Evolutionary conservation across 352 stramenopile genomes (phyloP), one percentile per base, ranked within the genome.

Genomic region (Globisporangium iwayamae): DNA sequence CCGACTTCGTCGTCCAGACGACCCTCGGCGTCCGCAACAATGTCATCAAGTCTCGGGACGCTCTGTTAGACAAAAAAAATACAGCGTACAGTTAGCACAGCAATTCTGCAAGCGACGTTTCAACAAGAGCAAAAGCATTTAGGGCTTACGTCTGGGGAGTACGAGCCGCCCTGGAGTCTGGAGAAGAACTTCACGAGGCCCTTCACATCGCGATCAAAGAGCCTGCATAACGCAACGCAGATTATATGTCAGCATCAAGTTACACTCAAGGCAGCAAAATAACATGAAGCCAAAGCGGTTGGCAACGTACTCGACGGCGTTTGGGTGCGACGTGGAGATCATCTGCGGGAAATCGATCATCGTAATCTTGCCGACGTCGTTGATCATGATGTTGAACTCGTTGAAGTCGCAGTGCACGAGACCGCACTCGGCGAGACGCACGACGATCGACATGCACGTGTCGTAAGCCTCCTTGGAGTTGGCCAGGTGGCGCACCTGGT

Each of bases 291-390:
- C 8, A 4, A 41, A 4, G 36, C 11, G 36, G 48, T 56, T 30
- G 30, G 59, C 30, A 4, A 59, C 91, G 71, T 86, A 99, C 82
- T 99, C 95, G 47, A 89, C 73, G 32, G 98, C 98, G 78, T 99
- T 99, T 7, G 92, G 88, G 76, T 99, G 98, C 28, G 86, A 93
- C 2, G 95, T 99, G 9, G 92, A 99, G 56, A 99, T 97, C 98
- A 99, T 99, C 83, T 99, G 98, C 13, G 98, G 98, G 75, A 99
- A 99, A 89, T 99, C 98, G 79, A 99, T 99, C 74, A 99, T 96
- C 16, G 97, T 99, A 18, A 99, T 90, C 73, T 96, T 89, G 57
- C 90, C 81, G 43, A 77, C 71, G 52, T 96, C 81, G 75, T 98
- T 90, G 28, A 99, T 94, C 90, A 99, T 98, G 55, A 99, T 89